Percentiles rank a stretch among this genome's conserved stretches.
Evolutionary conservation across 495 filamentous ascomycete species (phyloP).

Genomic region (Rostrohypoxylon terebratum): DNA sequence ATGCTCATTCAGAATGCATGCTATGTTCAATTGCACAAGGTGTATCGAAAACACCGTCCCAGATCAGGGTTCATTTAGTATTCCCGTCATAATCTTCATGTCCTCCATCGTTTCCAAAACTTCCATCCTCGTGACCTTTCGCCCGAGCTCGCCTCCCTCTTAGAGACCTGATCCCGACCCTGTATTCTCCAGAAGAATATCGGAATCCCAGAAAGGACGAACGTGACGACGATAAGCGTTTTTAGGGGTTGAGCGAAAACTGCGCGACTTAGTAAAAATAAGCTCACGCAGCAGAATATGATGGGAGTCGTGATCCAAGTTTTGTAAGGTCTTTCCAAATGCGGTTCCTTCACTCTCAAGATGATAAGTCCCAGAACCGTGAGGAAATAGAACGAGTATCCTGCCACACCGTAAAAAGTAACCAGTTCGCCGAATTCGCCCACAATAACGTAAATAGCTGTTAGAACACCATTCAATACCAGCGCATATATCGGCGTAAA

Average conservation of each 20-base stretch:
- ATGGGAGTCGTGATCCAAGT: constrained; percentile 98
- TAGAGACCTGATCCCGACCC: constrained; percentile 58
- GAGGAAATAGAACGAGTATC: constrained; percentile 96
- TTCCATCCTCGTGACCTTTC: constrained; percentile 53
- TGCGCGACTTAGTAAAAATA: constrained; percentile 89
- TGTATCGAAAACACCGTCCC: constrained; percentile 30
- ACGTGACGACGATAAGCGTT: constrained; percentile 84
- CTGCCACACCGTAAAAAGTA: constrained; percentile 97
- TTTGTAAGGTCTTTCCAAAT: constrained; percentile 87
- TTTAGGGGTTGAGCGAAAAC: constrained; percentile 91
- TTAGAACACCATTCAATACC: constrained; percentile 79
- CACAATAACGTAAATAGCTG: constrained; percentile 78
- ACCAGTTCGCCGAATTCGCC: constrained; percentile 93
- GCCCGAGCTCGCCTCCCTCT: constrained; percentile 48
- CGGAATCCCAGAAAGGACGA: constrained; percentile 84
- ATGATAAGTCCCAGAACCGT: constrained; percentile 95
- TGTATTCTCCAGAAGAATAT: constrained; percentile 90
- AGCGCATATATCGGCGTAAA: constrained; percentile 94
- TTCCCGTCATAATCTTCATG: constrained; percentile 37
- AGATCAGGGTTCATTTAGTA: constrained; percentile 10
- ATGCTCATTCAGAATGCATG: constrained; percentile 40
- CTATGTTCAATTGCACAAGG: constrained; percentile 34
- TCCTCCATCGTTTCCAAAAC: constrained; percentile 58
- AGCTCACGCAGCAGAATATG: constrained; percentile 96
- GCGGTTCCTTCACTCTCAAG: constrained; percentile 86